Conservation (phyloP, 1,284 basidiomycete species). For the Ustilago shanxiensis region DNA sequence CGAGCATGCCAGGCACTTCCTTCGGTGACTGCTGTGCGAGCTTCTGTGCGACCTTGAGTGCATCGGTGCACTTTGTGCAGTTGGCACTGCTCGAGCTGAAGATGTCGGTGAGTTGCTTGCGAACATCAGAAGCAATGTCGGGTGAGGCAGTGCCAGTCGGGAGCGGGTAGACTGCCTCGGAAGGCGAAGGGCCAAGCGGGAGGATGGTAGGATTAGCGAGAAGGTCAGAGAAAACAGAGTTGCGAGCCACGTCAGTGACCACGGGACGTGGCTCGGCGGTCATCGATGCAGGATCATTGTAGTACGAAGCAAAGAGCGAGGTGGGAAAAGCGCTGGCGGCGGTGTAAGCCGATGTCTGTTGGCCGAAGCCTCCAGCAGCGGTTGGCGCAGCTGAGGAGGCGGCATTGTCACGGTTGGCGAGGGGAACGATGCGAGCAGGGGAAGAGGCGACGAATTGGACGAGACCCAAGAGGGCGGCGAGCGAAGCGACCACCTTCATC, state of each 20-base stretch:
- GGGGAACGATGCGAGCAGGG: slow-evolving; percentile 16
- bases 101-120: slow-evolving; percentile 68
- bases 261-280: slow-evolving; percentile 59
- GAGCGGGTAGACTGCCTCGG: slow-evolving; percentile 58
- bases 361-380: slow-evolving; percentile 11
- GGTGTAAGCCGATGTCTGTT: slow-evolving; percentile 56
- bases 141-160: slow-evolving; percentile 64
- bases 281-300: slow-evolving; percentile 46
- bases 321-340: slow-evolving; percentile 66
- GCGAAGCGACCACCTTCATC: slow-evolving; percentile 40
- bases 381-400: not conserved
- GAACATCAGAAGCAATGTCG: slow-evolving; percentile 73
- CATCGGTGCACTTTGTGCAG: slow-evolving; percentile 77
- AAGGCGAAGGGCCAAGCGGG: slow-evolving; percentile 74
- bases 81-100: slow-evolving; percentile 68
- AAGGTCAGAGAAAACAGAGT: slow-evolving; percentile 71
- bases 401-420: slow-evolving; percentile 16
- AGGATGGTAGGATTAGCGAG: slow-evolving; percentile 78
- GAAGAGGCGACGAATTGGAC: slow-evolving; percentile 27
- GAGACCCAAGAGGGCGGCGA: slow-evolving; percentile 24
- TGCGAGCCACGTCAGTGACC: slow-evolving; percentile 56
- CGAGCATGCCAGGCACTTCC: slow-evolving; percentile 75
- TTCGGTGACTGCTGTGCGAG: slow-evolving; percentile 78
- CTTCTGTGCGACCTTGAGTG: slow-evolving; percentile 78
- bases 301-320: slow-evolving; percentile 60